Conservation (phyloP, 75 land plant species). For the Adiantum capillusveneris region DNA sequence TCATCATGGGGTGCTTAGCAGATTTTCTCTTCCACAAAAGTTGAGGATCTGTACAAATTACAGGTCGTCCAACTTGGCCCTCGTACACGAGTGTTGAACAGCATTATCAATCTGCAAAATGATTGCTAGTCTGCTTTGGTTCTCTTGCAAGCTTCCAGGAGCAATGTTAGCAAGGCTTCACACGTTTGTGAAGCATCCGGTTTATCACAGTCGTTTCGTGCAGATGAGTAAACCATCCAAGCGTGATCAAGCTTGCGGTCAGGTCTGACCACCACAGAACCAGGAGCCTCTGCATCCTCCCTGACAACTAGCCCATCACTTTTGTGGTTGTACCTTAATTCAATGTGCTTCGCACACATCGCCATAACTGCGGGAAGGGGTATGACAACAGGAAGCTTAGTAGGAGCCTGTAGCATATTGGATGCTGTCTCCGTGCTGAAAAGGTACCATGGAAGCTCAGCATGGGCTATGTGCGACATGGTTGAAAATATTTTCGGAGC, state of each 20-base stretch:
- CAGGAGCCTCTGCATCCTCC: slow-evolving; percentile 96
- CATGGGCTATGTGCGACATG: slow-evolving; percentile 92
- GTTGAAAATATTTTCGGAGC: slow-evolving; percentile 67
- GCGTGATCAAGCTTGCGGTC: slow-evolving; percentile 87
- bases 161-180: slow-evolving; percentile 77
- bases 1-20: too few species aligned
- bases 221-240: slow-evolving; percentile 93
- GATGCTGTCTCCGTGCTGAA: slow-evolving; percentile 9
- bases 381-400: slow-evolving; percentile 73
- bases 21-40: too few species aligned
- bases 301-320: slow-evolving; percentile 98
- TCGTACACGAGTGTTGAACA: too few species aligned
- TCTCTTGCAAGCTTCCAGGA: slow-evolving; percentile 39
- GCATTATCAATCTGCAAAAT: too few species aligned
- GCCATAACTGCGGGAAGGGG: slow-evolving; percentile 97
- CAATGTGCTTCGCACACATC: slow-evolving; percentile 84
- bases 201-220: slow-evolving; percentile 44
- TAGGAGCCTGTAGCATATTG: slow-evolving; percentile 15
- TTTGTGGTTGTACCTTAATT: slow-evolving; percentile 79
- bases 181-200: slow-evolving; percentile 82
- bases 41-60: too few species aligned
- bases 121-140: not conserved
- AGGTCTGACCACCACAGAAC: slow-evolving; percentile 82
- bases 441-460: slow-evolving; percentile 70
- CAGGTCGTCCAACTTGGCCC: too few species aligned